Evolutionary conservation across 768 basidiomycete genomes (phyloP).

Genomic region (Chlorophyllum brunneum): DNA sequence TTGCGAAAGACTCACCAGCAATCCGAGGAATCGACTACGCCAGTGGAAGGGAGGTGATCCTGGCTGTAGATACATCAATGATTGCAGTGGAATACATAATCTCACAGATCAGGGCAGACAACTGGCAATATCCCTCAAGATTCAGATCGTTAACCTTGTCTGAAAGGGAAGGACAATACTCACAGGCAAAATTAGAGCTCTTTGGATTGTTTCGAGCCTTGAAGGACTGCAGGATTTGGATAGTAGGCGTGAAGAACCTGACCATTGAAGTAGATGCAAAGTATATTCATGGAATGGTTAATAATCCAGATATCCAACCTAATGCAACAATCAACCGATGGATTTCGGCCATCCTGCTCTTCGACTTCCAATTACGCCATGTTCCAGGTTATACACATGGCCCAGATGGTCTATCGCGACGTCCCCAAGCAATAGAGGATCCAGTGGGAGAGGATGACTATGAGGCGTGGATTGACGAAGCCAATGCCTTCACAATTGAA

Average conservation of each 20-base stretch:
- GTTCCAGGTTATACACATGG: conserved; percentile 17
- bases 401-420: conserved; percentile 21
- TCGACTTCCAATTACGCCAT: too few species aligned
- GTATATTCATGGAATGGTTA: conserved; percentile 31
- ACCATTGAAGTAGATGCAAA: conserved; percentile 27
- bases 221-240: conserved; percentile 14
- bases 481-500: too few species aligned
- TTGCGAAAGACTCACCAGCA: conserved; percentile 7
- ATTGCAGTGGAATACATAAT: conserved; percentile 18
- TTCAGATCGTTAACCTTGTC: conserved; percentile 12
- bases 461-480: too few species aligned
- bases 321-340: too few species aligned
- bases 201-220: conserved; percentile 26
- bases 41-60: conserved; percentile 15
- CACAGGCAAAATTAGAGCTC: conserved; percentile 32
- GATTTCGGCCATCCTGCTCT: too few species aligned
- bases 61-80: conserved; percentile 19
- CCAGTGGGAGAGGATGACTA: too few species aligned
- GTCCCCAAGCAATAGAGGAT: conserved; percentile 7
- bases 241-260: conserved; percentile 23
- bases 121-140: conserved; percentile 13
- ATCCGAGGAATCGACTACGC: conserved; percentile 16
- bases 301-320: too few species aligned
- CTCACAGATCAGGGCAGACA: conserved; percentile 14
- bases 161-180: conserved; percentile 22